Conservation (phyloP, 1,284 basidiomycete species). For the Microbotryum silenes-acaulis region DNA sequence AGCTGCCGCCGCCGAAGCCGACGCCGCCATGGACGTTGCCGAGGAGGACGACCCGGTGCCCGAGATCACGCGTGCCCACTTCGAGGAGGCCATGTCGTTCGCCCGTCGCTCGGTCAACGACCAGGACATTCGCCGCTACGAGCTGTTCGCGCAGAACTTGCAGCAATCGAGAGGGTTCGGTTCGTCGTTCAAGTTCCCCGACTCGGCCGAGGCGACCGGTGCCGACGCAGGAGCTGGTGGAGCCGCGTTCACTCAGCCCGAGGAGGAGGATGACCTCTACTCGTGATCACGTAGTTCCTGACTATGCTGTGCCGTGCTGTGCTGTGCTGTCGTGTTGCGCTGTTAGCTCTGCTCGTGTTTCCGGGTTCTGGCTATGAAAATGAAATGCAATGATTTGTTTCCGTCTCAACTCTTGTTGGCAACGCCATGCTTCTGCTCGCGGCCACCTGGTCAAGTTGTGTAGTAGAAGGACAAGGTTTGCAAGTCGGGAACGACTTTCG, state of each 20-base stretch:
- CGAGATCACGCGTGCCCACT: conserved; percentile 86
- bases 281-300: background rate
- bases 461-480: too few species aligned
- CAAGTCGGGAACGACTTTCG: too few species aligned
- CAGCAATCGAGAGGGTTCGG: conserved; percentile 60
- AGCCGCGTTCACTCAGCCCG: conserved; percentile 66
- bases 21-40: conserved; percentile 45
- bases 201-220: conserved; percentile 50
- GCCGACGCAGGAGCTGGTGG: conserved; percentile 49
- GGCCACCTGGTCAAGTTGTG: too few species aligned
- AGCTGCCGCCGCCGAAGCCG: conserved; percentile 54
- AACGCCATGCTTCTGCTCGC: too few species aligned
- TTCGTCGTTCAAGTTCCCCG: conserved; percentile 94
- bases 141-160: conserved; percentile 69
- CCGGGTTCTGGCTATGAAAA: too few species aligned
- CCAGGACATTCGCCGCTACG: conserved; percentile 81
- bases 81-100: conserved; percentile 95
- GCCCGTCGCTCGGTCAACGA: conserved; percentile 43
- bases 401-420: background rate
- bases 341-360: too few species aligned
- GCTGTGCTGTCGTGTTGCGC: background rate
- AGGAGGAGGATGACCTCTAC: conserved; percentile 79
- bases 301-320: background rate
- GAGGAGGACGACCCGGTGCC: conserved; percentile 88
- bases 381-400: background rate